These are phyloP conservation scores for Rhododendron williamsianum DNA, from an alignment of 148 eudicot genomes.

Conservation along the genomic window DNA sequence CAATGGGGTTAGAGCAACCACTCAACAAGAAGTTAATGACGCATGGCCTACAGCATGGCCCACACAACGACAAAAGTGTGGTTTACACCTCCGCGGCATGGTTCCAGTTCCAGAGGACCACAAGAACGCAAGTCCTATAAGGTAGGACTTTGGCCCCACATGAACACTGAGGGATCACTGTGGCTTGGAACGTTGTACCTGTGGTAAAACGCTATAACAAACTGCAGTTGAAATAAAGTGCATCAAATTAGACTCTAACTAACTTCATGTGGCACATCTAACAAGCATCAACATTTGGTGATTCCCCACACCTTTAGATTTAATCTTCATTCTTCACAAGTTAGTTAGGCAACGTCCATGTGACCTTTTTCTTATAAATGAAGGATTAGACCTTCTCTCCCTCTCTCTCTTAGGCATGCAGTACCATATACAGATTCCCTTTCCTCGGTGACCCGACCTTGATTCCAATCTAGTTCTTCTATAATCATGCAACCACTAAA, in stretches of 20 bases:
- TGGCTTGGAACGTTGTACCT: background rate
- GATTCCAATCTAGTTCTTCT: background rate
- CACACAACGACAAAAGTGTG: background rate
- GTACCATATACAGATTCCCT: background rate
- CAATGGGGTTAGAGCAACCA: background rate
- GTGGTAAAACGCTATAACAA: background rate
- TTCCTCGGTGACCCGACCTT: background rate
- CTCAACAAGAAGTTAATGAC: background rate
- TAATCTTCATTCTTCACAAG: background rate
- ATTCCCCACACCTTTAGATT: background rate
- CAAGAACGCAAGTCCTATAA: background rate
- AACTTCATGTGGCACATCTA: background rate
- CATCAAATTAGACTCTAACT: background rate
- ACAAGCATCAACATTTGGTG: background rate
- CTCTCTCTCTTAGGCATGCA: background rate
- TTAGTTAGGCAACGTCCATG: background rate
- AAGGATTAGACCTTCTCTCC: too few relatives aligned
- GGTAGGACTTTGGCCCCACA: background rate
- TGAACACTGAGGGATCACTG: background rate
- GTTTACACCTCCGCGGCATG: background rate
- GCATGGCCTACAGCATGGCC: background rate
- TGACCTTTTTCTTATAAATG: background rate
- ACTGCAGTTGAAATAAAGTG: background rate
- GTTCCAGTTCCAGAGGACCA: background rate
- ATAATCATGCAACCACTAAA: background rate